phyloP scores from a whole-genome alignment of 148 eudicot species.

The Fagopyrum homotropicum region DNA sequence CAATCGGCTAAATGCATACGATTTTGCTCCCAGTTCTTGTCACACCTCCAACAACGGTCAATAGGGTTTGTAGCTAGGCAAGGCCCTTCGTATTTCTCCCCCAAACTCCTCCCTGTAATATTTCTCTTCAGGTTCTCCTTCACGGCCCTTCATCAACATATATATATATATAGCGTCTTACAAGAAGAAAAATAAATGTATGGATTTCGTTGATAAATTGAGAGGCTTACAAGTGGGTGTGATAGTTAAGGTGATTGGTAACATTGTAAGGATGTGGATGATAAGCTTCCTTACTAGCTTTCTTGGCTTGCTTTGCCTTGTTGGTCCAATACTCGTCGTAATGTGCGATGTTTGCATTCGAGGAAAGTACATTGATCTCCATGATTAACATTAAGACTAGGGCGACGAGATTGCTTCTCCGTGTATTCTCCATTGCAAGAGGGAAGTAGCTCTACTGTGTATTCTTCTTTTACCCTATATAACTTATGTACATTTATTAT shows the following conservation, averaged over 20 bases:
- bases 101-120: constrained; percentile 31
- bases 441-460: neutral
- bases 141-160: constrained; percentile 12
- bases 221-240: constrained; percentile 30
- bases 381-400: neutral
- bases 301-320: constrained; percentile 23
- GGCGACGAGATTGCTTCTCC: neutral
- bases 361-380: neutral
- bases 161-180: neutral
- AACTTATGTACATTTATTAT: neutral
- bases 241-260: constrained; percentile 25
- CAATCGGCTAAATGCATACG: constrained; percentile 49
- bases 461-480: neutral
- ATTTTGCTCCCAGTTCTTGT: constrained; percentile 40
- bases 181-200: neutral
- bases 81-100: constrained; percentile 16
- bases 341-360: neutral
- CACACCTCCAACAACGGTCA: constrained; percentile 69
- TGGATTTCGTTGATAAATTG: neutral
- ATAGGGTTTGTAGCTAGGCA: constrained; percentile 67
- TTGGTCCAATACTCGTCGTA: constrained; percentile 32
- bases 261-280: constrained; percentile 37
- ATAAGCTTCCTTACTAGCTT: constrained; percentile 22
- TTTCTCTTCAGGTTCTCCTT: constrained; percentile 15
- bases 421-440: neutral